Base-by-base conservation (phyloP, 768 basidiomycete species). In the Suillus plorans region DNA sequence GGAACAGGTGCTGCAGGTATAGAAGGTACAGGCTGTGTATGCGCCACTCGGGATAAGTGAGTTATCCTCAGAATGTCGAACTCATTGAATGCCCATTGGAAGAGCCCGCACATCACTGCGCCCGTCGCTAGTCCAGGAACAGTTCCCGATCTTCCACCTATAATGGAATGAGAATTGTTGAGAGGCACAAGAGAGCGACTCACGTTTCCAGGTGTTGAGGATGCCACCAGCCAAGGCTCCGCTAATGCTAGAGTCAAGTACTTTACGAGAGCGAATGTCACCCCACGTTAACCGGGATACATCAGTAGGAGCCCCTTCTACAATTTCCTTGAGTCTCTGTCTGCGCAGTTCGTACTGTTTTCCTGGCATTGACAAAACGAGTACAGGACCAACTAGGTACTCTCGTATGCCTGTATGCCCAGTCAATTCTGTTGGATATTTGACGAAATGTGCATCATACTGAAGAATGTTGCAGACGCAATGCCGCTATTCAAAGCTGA, bases 31-130 rank as follows among this genome's bases (percentile, higher is more conserved):
- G 28, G 61, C 58, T 60, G 66, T 50, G 67, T 69, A 67, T 67
- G 56, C 36, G 70, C 63, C 65, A n/a, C 70, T 58, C 74, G 75
- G 42, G 84, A 82, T 53, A 89, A 70, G 64, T 86, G 85, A 73
- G 83, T 82, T 63, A 94, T 77, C 64, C 92, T 82, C 60, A 79
- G 72, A 34, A 94, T 77, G 49, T 77, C 77, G n/a, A 87, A 63
- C 72, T 92, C 89, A 71, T 95, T 96, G 76, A 82, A 87, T 13
- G 80, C 80, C 66, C 86, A 80, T 73, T 96, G 94, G 13, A 93
- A 74, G 16, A 86, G 62, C 1, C 85, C 80, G 69, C 89, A 89
- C 47, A 84, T 77, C 3, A 86, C 68, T 13, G 82, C 84, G 20
- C 85, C 86, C 0, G 89, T 89, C 4, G 86, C 68, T 41, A 85